Evolutionary conservation across 2,329 filamentous ascomycete genomes (phyloP), one percentile per base, ranked within the genome.

Genomic region (Tolypocladium amazonense): DNA sequence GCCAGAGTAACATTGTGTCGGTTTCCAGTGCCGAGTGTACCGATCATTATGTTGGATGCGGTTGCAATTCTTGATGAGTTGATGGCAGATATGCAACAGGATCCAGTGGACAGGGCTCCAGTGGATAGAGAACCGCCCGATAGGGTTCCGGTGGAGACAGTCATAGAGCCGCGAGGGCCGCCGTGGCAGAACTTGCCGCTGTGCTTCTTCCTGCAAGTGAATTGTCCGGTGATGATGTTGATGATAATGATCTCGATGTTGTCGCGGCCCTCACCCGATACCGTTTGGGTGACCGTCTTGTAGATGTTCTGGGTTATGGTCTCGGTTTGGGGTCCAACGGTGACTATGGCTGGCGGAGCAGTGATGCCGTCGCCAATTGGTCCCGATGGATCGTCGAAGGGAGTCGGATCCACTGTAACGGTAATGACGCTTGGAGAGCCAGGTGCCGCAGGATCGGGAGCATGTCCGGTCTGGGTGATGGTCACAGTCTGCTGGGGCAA

Each of bases 41-140:
- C 66, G 20, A 68, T 61, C n/a, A 75, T 65, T 1, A 73, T 76
- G 65, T 74, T 75, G 63, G 71, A 75, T 39, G 70, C 65, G 18
- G 73, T 74, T 14, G 68, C 62, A 30, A 72, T 67, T 50, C 67
- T 70, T 33, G 72, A 72, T 6, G 68, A 70, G 27, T 66, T 60
- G 15, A 64, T 60, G 56, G 60, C 63, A 3, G 58, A 54, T 18
- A 65, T 57, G 58, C 69, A 73, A 25, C 62, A 63, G 7, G 14
- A 11, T 25, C 41, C 38, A 2, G 14, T 41, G 38, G 38, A 41
- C 14, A 7, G 38, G 38, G 20, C 14, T 9, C 45, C 27, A 65
- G 64, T 20, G 65, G 58, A 47, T 62, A 41, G 64, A 9, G 25
- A 1, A 4, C 41, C 25, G 8, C 4, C 4, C 4, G 30, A 4